phyloP scores from a whole-genome alignment of 345 rosid genomes.

The Salix caprea region DNA sequence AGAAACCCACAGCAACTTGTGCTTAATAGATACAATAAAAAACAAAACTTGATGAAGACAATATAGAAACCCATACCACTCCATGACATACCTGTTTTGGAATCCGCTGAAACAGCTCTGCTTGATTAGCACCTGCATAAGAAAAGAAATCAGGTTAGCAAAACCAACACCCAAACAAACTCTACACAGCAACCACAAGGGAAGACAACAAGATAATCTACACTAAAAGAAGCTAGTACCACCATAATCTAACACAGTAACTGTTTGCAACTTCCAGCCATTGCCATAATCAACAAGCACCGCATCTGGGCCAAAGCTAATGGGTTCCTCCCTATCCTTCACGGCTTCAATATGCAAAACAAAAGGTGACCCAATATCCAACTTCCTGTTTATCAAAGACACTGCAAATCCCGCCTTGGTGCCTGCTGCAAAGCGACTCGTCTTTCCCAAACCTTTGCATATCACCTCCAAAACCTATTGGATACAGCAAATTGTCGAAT shows the following conservation, averaged over 20 bases:
- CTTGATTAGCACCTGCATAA: constrained; percentile 32
- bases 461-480: constrained; percentile 62
- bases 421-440: constrained; percentile 57
- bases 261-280: constrained; percentile 66
- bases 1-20: background rate
- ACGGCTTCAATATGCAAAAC: constrained; percentile 57
- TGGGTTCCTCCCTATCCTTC: constrained; percentile 66
- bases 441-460: constrained; percentile 51
- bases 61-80: background rate
- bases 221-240: constrained; percentile 22
- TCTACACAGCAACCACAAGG: background rate
- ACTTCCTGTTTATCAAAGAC: constrained; percentile 59
- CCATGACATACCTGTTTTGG: background rate
- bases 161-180: background rate
- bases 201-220: background rate
- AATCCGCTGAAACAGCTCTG: constrained; percentile 7
- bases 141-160: background rate
- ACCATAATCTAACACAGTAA: constrained; percentile 35
- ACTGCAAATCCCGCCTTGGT: constrained; percentile 80
- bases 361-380: constrained; percentile 32
- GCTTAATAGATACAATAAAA: background rate
- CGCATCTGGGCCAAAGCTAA: constrained; percentile 73
- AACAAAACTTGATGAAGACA: background rate
- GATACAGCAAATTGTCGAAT: background rate
- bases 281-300: constrained; percentile 55